Evolutionary conservation across 129 eudicot species (phyloP), one percentile per base, ranked within the genome.

Genomic region (Ambrosia trifida): DNA sequence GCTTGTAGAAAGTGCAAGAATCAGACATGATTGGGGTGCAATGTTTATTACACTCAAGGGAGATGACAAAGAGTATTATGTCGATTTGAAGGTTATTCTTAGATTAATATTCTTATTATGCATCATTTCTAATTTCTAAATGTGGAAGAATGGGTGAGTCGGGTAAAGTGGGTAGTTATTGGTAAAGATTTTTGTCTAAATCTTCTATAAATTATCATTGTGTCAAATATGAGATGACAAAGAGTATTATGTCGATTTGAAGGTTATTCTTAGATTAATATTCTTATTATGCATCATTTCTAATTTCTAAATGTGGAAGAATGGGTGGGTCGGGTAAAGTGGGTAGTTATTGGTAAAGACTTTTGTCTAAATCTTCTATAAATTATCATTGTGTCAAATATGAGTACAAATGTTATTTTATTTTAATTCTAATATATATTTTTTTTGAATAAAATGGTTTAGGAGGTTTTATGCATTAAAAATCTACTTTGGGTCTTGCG

Each of bases 11-110:
- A 73, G 69, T 79, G 91, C 96, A 41, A 84, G 91, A 61, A 89
- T 92, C 77, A 81, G 96, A 80, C 96, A 89, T 81, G 98, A 92
- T 32, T 87, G 86, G 89, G 95, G 73, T 83, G 98, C 89, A 66
- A 85, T 92, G 96, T 89, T 83, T 78, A 31, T 92, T 47, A 73
- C 77, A 40, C 75, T 89, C 50, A 92, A 92, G 75, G 98, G 98
- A 56, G 85, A 83, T 66, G 96, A 92, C 72, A 86, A 71, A 72
- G 98, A 92, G 78, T 80, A 83, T 72, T 85, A 75, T 68, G 88
- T 92, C 49, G 87, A 92, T 67, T 31, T 84, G 45, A 81, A 83
- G 89, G 98, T 92, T 45, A 58, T 63, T 53, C 5, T 62, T 7
- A 9, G 44, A 45, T 68, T 14, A 36, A 46, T 45, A 31, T 47